Conservation (phyloP, 2,329 filamentous ascomycete genomes). For the Neoarthrinium moseri region DNA sequence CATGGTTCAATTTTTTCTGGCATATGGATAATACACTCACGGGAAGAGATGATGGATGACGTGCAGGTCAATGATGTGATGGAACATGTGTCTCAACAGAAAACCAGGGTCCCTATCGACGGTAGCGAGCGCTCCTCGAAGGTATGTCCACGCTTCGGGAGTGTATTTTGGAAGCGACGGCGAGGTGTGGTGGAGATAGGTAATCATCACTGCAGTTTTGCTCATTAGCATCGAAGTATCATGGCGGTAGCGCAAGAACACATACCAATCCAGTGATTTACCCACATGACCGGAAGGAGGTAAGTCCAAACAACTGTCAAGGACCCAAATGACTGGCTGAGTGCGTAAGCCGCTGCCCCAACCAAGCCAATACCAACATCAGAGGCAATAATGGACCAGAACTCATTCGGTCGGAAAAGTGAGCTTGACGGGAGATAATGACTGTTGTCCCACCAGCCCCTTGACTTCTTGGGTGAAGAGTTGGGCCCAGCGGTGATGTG, state of each 20-base stretch:
- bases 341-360: conserved; percentile 47
- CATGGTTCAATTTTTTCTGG: too few relatives aligned
- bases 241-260: conserved; percentile 11
- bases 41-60: conserved; percentile 64
- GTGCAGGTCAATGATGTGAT: conserved; percentile 64
- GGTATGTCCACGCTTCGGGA: conserved; percentile 57
- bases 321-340: conserved; percentile 50
- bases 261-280: conserved; percentile 67
- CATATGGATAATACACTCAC: conserved; percentile 30
- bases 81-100: conserved; percentile 61
- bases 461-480: conserved; percentile 40
- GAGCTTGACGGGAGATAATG: conserved; percentile 60
- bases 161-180: conserved; percentile 47
- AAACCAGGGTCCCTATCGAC: conserved; percentile 64
- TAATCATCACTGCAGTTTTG: conserved; percentile 60
- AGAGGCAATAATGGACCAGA: conserved; percentile 52
- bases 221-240: conserved; percentile 10
- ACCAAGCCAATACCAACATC: conserved; percentile 56
- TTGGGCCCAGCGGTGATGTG: conserved; percentile 51
- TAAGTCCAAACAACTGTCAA: conserved; percentile 59
- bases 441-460: conserved; percentile 40
- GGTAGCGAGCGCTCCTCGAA: conserved; percentile 59
- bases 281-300: conserved; percentile 64
- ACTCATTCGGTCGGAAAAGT: conserved; percentile 56
- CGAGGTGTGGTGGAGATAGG: conserved; percentile 68